These are phyloP conservation scores for Xylariaceae sp. DNA, from an alignment of 2,329 filamentous ascomycete genomes.

Conservation along the genomic window DNA sequence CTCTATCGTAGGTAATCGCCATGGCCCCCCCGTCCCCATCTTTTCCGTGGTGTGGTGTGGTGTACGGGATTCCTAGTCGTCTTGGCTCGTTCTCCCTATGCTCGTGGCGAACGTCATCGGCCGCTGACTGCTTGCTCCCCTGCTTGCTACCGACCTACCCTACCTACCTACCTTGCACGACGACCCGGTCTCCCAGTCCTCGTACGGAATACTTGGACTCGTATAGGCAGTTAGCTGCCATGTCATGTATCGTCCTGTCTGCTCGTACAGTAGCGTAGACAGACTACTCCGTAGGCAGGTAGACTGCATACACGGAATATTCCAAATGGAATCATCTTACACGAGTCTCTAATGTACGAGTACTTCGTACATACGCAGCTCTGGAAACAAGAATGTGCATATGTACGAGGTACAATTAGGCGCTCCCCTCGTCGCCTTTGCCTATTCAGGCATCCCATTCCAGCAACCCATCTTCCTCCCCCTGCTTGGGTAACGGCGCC, in stretches of 20 bases:
- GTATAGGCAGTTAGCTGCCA: no score
- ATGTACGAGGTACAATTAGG: not conserved
- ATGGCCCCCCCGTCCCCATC: not conserved
- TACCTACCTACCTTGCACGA: no score
- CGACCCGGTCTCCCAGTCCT: not conserved
- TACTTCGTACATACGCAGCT: not conserved
- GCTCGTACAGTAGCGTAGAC: no score
- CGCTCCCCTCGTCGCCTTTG: constrained; percentile 10
- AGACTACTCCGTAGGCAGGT: not conserved
- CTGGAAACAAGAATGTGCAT: not conserved
- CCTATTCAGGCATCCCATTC: constrained; percentile 15
- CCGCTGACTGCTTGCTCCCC: not conserved
- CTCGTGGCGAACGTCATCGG: not conserved
- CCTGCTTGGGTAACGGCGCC: constrained; percentile 4
- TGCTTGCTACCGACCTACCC: no score
- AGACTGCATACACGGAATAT: not conserved
- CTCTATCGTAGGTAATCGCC: not conserved
- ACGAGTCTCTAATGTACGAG: not conserved
- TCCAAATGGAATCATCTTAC: not conserved
- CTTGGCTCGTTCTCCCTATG: not conserved
- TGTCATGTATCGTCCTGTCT: no score
- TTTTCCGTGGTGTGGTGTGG: not conserved
- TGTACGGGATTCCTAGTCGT: not conserved
- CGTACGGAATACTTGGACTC: not conserved
- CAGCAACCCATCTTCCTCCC: not conserved